These are phyloP conservation scores for Apiotrichum veenhuisii DNA, from an alignment of 1,284 basidiomycete species.

Conservation along the genomic window DNA sequence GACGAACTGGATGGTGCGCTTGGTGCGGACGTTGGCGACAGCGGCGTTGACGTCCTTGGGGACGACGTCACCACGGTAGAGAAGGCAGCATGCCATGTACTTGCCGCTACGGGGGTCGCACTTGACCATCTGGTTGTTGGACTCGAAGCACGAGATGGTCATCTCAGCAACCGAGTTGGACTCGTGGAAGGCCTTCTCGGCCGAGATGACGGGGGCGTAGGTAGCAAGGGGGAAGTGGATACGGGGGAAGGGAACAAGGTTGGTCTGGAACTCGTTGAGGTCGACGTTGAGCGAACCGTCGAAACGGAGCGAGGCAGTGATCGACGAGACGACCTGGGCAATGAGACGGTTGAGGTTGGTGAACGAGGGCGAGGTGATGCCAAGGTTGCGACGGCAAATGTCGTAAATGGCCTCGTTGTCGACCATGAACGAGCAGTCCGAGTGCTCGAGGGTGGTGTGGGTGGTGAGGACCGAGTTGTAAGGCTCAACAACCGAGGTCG, in stretches of 20 bases:
- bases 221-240: conserved; percentile 98
- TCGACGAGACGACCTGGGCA: conserved; percentile 95
- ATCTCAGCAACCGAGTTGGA: conserved; percentile 97
- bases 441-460: conserved; percentile 98
- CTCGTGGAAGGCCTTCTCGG: conserved; percentile 75
- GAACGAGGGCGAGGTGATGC: conserved; percentile 82
- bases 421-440: conserved; percentile 99
- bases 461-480: conserved; percentile 99
- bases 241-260: conserved; percentile 93
- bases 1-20: conserved; percentile 86
- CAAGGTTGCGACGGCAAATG: conserved; percentile 95
- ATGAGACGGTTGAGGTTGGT: conserved; percentile 95
- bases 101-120: conserved; percentile 93
- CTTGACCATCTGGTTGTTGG: conserved; percentile 98
- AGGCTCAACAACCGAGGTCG: conserved; percentile 96
- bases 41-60: conserved; percentile 95
- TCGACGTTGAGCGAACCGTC: conserved; percentile 98
- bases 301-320: conserved; percentile 95
- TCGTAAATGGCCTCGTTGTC: conserved; percentile 99
- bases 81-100: conserved; percentile 90
- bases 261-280: conserved; percentile 98
- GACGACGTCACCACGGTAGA: conserved; percentile 95
- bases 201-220: conserved; percentile 89
- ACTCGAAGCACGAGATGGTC: conserved; percentile 98
- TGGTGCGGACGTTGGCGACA: conserved; percentile 92